Evolutionary conservation across 148 eudicot genomes (phyloP), one percentile per base, ranked within the genome.

Genomic region (Vaccinium macrocarpon): DNA sequence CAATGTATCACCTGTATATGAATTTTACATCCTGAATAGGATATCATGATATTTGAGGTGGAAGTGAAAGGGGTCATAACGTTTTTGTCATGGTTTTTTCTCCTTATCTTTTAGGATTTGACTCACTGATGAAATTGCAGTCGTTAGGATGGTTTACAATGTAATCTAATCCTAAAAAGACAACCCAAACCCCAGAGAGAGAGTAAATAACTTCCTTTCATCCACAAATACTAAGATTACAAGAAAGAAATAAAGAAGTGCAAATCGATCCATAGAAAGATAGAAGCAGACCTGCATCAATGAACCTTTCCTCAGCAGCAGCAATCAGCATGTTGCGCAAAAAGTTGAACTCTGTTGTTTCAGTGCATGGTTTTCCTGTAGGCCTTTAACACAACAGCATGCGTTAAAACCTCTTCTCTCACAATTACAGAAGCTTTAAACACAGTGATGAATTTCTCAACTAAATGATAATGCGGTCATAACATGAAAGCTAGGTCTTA

Each of bases 291-390:
- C 99, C 99, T 82, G 99, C 99, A 85, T 96, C 99, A 85, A 75
- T 87, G 85, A 93, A 96, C n/a, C 98, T 95, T 86, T 93, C 99
- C 85, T 94, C 97, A 72, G 85, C 88, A 83, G 93, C 95, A 84
- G 98, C 99, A 88, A 91, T 91, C 85, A 92, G 90, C 99, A 96
- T 96, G 87, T 93, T 96, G 21, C 95, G 88, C 68, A 96, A 81
- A 78, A 96, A 89, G 89, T 88, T 84, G 78, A 94, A 93, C 88
- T 96, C 98, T 73, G 89, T 88, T 61, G 98, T 91, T 85, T 92
- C 98, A 82, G 85, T 78, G 82, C 95, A 91, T 68, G 93, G 92
- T 85, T 94, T 85, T 46, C 93, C 92, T 84, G 83, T 93, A 19
- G 99, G 97, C 89, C 99, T 95, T 92, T 14, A 74, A 86, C 42